Conservation (phyloP, 805 yeast genomes). For the Crinitomyces ghanaensis region DNA sequence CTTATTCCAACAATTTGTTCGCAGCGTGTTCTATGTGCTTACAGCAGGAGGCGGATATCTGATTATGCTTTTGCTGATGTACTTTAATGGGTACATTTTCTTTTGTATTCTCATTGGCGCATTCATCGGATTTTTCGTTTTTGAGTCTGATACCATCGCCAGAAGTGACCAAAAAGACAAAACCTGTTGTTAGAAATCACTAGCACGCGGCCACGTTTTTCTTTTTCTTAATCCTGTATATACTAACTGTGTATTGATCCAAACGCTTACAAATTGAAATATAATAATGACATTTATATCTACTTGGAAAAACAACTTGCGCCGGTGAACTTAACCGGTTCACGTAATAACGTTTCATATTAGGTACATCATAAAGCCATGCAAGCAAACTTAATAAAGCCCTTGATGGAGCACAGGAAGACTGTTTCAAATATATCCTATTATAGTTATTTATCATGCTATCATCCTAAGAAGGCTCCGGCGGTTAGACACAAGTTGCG, state of each 20-base stretch:
- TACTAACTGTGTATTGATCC: too few species aligned
- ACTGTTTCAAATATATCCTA: background rate
- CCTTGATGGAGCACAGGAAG: background rate
- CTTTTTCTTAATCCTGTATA: too few species aligned
- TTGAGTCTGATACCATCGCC: slow-evolving; percentile 36
- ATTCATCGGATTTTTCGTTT: slow-evolving; percentile 43
- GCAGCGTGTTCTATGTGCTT: slow-evolving; percentile 39
- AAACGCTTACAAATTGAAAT: too few species aligned
- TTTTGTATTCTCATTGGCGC: slow-evolving; percentile 55
- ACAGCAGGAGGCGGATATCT: slow-evolving; percentile 57
- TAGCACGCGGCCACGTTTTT: too few species aligned
- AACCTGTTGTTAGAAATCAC: too few species aligned
- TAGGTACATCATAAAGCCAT: too few species aligned
- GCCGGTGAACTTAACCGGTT: too few species aligned
- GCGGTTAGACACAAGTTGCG: slow-evolving; percentile 86
- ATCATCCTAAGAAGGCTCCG: slow-evolving; percentile 57
- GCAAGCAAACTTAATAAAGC: background rate
- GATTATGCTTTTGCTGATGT: slow-evolving; percentile 64
- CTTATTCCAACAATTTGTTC: slow-evolving; percentile 38
- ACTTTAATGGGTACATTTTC: slow-evolving; percentile 58
- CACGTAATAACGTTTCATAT: too few species aligned
- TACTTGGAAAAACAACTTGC: too few species aligned
- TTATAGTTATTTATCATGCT: slow-evolving; percentile 1
- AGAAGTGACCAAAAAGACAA: too few species aligned
- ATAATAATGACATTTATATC: too few species aligned